Percentiles rank a stretch among this genome's conserved stretches.
These are phyloP conservation scores for Lachnellula suecica DNA, from an alignment of 2,329 filamentous ascomycete genomes.

Conservation along the genomic window DNA sequence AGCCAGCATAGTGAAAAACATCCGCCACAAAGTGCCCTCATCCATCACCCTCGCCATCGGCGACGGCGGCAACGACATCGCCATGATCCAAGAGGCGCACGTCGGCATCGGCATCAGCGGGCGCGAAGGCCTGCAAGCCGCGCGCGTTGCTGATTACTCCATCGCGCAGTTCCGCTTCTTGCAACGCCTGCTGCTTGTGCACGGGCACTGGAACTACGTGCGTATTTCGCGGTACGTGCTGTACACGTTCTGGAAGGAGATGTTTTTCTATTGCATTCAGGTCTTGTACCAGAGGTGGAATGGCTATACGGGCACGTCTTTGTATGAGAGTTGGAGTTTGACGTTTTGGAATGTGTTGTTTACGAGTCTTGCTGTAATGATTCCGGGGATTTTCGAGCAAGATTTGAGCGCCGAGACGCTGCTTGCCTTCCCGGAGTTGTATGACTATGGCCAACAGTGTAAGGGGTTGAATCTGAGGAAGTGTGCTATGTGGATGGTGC, in stretches of 20 bases:
- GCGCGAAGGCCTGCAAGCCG: conserved; percentile 85
- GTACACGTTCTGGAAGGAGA: conserved; percentile 84
- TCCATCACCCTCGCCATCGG: conserved; percentile 86
- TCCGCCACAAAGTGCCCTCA: conserved; percentile 67
- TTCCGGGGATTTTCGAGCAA: conserved; percentile 87
- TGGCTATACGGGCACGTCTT: conserved; percentile 83
- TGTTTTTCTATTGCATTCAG: conserved; percentile 79
- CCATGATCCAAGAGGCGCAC: conserved; percentile 88
- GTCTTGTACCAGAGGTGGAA: conserved; percentile 79
- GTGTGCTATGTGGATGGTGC: conserved; percentile 76
- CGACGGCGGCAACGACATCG: conserved; percentile 88
- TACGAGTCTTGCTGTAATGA: conserved; percentile 81
- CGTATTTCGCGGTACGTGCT: conserved; percentile 85
- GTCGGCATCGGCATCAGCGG: conserved; percentile 89
- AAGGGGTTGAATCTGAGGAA: conserved; percentile 75
- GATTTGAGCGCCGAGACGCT: conserved; percentile 79
- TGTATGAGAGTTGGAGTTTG: conserved; percentile 82
- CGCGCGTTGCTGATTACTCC: conserved; percentile 83
- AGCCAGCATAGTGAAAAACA: conserved; percentile 75
- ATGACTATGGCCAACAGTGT: conserved; percentile 74
- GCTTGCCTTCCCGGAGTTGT: conserved; percentile 84
- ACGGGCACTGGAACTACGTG: conserved; percentile 87
- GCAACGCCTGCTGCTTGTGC: conserved; percentile 75
- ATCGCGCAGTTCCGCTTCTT: conserved; percentile 89
- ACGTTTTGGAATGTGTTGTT: conserved; percentile 93